phyloP scores from a whole-genome alignment of 2,329 filamentous ascomycete genomes.

The Ascochyta fabae region DNA sequence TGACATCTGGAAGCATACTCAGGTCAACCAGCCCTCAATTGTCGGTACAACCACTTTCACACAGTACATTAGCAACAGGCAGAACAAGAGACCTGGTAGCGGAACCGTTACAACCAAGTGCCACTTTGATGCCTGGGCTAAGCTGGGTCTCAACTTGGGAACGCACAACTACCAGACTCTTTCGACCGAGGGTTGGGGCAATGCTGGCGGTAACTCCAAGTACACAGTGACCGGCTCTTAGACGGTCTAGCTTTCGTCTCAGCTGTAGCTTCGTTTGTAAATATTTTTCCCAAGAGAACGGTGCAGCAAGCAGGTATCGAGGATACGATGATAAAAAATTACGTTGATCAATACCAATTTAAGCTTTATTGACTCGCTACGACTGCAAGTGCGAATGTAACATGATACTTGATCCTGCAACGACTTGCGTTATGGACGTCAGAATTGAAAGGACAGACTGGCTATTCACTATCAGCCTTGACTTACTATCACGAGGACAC shows the following conservation, averaged over 20 bases:
- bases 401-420: too few species aligned
- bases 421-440: too few species aligned
- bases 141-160: constrained; percentile 36
- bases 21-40: constrained; percentile 55
- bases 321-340: too few species aligned
- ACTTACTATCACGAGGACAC: too few species aligned
- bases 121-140: constrained; percentile 41
- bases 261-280: background rate
- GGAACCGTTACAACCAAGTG: constrained; percentile 40
- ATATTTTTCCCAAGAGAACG: constrained; percentile 12
- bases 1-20: constrained; percentile 41
- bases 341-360: too few species aligned
- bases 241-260: background rate
- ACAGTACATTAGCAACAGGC: constrained; percentile 55
- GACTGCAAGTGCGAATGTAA: too few species aligned
- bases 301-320: constrained; percentile 38
- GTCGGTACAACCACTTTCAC: constrained; percentile 57
- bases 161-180: constrained; percentile 40
- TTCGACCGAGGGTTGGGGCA: constrained; percentile 39
- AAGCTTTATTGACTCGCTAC: too few species aligned
- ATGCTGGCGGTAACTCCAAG: constrained; percentile 36
- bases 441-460: too few species aligned
- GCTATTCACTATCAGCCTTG: too few species aligned
- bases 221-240: constrained; percentile 34
- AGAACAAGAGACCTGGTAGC: constrained; percentile 34